These are phyloP conservation scores for Plasmopara viticola DNA, from an alignment of 352 stramenopile species.

Conservation along the genomic window DNA sequence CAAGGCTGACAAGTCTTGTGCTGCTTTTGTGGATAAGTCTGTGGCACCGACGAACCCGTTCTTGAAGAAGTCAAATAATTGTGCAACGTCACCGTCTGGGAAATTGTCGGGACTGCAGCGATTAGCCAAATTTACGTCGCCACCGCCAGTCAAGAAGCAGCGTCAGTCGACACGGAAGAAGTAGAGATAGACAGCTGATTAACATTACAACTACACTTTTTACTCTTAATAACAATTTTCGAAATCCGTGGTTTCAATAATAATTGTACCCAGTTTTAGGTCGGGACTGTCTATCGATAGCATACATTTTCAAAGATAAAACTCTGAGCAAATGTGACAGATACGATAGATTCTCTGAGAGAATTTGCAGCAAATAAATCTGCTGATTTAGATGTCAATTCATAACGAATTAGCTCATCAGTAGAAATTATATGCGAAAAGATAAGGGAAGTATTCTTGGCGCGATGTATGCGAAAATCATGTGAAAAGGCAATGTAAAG, in stretches of 20 bases:
- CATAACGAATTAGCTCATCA: too few relatives aligned
- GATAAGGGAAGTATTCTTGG: too few relatives aligned
- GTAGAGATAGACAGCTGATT: not conserved
- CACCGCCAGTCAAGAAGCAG: constrained; percentile 37
- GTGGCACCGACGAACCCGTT: constrained; percentile 67
- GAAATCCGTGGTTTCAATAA: too few relatives aligned
- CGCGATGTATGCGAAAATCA: not conserved
- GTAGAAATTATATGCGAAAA: too few relatives aligned
- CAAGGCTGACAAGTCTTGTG: constrained; percentile 13
- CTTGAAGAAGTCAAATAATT: constrained; percentile 43
- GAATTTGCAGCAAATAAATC: too few relatives aligned
- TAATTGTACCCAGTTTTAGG: too few relatives aligned
- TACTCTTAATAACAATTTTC: not conserved
- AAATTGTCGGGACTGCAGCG: constrained; percentile 53
- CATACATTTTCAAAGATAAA: too few relatives aligned
- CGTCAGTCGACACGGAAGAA: constrained; percentile 33
- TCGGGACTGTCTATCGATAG: too few relatives aligned
- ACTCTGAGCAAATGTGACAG: too few relatives aligned
- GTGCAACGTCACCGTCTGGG: constrained; percentile 11
- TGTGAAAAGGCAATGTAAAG: not conserved
- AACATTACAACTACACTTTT: not conserved
- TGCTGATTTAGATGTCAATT: too few relatives aligned
- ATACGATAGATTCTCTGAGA: too few relatives aligned
- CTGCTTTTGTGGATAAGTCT: constrained; percentile 28
- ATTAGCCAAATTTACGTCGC: constrained; percentile 57